Evolutionary conservation across 805 yeast species (phyloP).

Genomic region (Wickerhamiella cacticola): DNA sequence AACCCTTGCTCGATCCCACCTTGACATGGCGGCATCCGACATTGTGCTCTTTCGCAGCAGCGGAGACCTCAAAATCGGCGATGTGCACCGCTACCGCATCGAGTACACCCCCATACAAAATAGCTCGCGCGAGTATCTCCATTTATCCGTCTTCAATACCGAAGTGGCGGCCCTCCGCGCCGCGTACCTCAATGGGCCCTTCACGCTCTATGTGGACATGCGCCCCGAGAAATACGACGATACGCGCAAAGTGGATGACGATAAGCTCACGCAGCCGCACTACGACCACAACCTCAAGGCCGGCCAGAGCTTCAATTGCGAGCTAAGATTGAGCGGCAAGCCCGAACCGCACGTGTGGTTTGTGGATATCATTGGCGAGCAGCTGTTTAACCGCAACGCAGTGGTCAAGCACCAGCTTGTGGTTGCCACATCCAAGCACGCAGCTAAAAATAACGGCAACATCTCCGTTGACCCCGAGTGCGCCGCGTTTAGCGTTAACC

Average conservation of each 20-base stretch:
- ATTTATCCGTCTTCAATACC: slow-evolving; percentile 46
- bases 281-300: slow-evolving; percentile 53
- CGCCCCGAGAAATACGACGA: slow-evolving; percentile 49
- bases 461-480: slow-evolving; percentile 8
- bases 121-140: slow-evolving; percentile 19
- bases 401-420: slow-evolving; percentile 54
- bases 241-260: slow-evolving; percentile 25
- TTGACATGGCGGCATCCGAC: background rate
- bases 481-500: slow-evolving; percentile 24
- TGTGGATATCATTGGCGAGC: slow-evolving; percentile 70
- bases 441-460: slow-evolving; percentile 16
- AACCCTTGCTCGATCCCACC: too few relatives aligned
- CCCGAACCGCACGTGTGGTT: slow-evolving; percentile 49
- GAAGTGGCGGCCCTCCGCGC: slow-evolving; percentile 69
- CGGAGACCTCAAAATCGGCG: slow-evolving; percentile 35
- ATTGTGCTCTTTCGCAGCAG: slow-evolving; percentile 16
- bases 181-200: slow-evolving; percentile 83
- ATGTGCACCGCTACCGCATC: slow-evolving; percentile 43
- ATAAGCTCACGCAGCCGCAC: slow-evolving; percentile 29
- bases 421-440: slow-evolving; percentile 32
- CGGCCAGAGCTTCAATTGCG: slow-evolving; percentile 52
- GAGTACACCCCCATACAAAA: slow-evolving; percentile 36
- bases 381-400: slow-evolving; percentile 57
- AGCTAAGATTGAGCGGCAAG: slow-evolving; percentile 36
- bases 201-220: slow-evolving; percentile 70